Conservation (phyloP, 306 rosid genomes). For the Casuarina equisetifolia region DNA sequence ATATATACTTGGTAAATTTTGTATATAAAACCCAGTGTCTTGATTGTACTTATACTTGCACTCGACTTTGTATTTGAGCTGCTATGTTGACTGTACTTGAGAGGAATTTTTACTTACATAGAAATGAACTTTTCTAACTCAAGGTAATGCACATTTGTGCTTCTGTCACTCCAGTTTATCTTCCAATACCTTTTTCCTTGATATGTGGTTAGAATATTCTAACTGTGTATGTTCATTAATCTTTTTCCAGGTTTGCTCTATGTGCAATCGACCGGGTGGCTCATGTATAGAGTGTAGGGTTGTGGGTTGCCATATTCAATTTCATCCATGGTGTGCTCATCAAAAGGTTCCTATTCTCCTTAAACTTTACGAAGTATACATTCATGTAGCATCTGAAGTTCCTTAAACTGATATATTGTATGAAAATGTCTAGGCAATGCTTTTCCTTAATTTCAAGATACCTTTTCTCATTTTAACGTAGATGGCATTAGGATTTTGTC, state of each 20-base stretch:
- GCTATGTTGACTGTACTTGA: too few relatives aligned
- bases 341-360: slow-evolving; percentile 46
- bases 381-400: background rate
- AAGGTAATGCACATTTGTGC: background rate
- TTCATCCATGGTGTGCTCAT: slow-evolving; percentile 85
- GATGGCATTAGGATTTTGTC: slow-evolving; percentile 1
- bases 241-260: slow-evolving; percentile 50
- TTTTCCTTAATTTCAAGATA: background rate
- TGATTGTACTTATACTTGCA: background rate
- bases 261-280: slow-evolving; percentile 60
- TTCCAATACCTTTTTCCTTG: slow-evolving; percentile 7
- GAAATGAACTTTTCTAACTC: background rate
- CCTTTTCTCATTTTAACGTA: background rate
- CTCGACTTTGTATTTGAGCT: background rate
- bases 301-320: slow-evolving; percentile 47
- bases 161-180: background rate
- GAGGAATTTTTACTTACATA: background rate
- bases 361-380: background rate
- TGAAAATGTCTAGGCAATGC: background rate
- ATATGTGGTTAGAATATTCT: slow-evolving; percentile 6
- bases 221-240: slow-evolving; percentile 12
- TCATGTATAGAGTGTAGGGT: slow-evolving; percentile 65
- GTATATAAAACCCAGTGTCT: background rate
- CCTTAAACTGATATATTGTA: background rate
- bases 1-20: background rate